A percentile compares a stretch with the other conserved stretches of the same genome.
Evolutionary conservation across 2,329 filamentous ascomycete species (phyloP).

Genomic region (Hysterium pulicare): DNA sequence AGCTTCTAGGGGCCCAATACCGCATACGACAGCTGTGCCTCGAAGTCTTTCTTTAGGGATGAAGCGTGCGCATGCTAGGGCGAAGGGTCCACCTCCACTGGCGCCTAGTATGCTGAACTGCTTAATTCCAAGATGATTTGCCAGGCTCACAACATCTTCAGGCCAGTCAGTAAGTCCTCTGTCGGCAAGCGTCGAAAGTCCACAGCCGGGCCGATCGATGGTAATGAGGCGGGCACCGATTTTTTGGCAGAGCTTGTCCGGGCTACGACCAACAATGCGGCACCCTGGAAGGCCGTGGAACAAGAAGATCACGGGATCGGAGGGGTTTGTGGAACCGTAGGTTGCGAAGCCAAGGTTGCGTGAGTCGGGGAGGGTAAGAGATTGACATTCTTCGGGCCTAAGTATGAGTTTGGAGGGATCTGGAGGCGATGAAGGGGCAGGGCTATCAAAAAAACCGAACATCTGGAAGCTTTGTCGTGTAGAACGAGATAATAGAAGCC

Average conservation of each 20-base stretch:
- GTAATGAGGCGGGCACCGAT: constrained; percentile 13
- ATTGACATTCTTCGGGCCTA: constrained; percentile 10
- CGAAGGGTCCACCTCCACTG: constrained; percentile 14
- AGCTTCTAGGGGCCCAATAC: constrained; percentile 18
- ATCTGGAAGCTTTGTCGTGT: constrained; percentile 10
- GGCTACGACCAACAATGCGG: constrained; percentile 11
- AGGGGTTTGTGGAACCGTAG: constrained; percentile 12
- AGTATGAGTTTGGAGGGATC: constrained; percentile 15
- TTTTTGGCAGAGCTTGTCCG: constrained; percentile 13
- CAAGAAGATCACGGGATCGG: constrained; percentile 14
- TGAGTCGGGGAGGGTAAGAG: constrained; percentile 9
- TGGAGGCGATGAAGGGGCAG: constrained; percentile 12
- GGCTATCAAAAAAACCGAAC: constrained; percentile 9
- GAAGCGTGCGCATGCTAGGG: constrained; percentile 15
- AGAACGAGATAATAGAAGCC: constrained; percentile 4
- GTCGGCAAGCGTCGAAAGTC: constrained; percentile 10
- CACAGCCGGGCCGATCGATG: constrained; percentile 15
- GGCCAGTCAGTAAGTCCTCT: constrained; percentile 11
- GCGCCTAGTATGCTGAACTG: constrained; percentile 13
- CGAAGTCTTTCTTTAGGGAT: constrained; percentile 13
- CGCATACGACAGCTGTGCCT: constrained; percentile 12
- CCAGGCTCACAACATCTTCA: constrained; percentile 11
- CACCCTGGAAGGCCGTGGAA: constrained; percentile 15
- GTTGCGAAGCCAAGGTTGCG: constrained; percentile 13
- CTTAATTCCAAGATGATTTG: constrained; percentile 9